These are phyloP conservation scores for Firmiana major DNA, from an alignment of 345 rosid genomes.

Conservation along the genomic window DNA sequence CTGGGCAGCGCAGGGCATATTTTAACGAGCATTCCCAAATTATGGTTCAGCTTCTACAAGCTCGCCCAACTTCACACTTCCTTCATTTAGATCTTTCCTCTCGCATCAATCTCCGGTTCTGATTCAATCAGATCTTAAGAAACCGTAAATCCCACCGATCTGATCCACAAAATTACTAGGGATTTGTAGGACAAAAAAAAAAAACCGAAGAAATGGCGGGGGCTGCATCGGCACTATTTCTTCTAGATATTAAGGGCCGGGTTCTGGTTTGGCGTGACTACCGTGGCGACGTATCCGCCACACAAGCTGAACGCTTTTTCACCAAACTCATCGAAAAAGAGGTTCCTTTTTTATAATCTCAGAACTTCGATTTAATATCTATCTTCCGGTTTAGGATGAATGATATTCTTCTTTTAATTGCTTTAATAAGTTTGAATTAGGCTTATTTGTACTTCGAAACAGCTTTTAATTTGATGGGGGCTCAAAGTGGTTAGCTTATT, in stretches of 20 bases:
- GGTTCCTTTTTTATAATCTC: constrained; percentile 28
- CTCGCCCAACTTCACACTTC: not conserved
- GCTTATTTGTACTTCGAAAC: not conserved
- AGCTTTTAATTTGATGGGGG: not conserved
- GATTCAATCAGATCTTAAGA: constrained; percentile 5
- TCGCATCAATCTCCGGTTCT: not conserved
- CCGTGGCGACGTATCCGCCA: constrained; percentile 86
- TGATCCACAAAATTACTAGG: constrained; percentile 3
- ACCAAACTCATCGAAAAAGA: constrained; percentile 93
- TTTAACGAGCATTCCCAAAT: not conserved
- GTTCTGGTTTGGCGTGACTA: constrained; percentile 96
- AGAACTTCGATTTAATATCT: not conserved
- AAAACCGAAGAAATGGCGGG: constrained; percentile 52
- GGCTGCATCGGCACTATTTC: constrained; percentile 91
- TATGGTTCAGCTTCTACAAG: not conserved
- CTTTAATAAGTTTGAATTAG: not conserved
- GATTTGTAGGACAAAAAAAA: not conserved
- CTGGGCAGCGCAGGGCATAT: not conserved
- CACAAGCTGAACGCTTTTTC: constrained; percentile 91
- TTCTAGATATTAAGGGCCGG: constrained; percentile 87
- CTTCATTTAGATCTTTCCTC: not conserved
- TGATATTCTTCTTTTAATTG: not conserved
- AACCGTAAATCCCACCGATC: not conserved
- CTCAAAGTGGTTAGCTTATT: not conserved
- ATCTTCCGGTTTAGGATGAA: not conserved